These are phyloP conservation scores for Phytophthora gonapodyides DNA, from an alignment of 352 stramenopile species.

Conservation along the genomic window DNA sequence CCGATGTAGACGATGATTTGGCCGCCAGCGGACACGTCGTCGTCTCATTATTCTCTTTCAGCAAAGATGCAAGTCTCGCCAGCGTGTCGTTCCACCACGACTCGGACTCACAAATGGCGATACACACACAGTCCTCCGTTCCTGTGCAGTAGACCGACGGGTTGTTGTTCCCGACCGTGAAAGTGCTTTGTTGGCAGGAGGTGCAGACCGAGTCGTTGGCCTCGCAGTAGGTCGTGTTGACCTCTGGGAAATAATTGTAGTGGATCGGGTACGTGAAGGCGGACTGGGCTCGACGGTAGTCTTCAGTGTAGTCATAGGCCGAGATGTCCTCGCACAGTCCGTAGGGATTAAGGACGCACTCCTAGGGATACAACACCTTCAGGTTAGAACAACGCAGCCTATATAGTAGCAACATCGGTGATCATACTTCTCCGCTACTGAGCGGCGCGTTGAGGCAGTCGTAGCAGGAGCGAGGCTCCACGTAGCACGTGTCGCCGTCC, in stretches of 20 bases:
- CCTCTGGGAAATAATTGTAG: conserved; percentile 64
- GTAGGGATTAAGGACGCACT: conserved; percentile 52
- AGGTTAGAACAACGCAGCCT: no score
- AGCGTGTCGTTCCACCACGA: conserved; percentile 52
- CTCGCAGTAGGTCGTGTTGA: conserved; percentile 64
- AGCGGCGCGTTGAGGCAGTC: conserved; percentile 62
- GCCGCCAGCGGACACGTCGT: conserved; percentile 40
- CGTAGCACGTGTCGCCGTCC: conserved; percentile 35
- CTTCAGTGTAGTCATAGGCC: conserved; percentile 49
- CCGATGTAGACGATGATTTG: conserved; percentile 37
- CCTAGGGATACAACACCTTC: conserved; percentile 19
- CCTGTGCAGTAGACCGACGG: conserved; percentile 59
- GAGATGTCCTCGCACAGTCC: conserved; percentile 49
- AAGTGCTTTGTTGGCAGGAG: conserved; percentile 40
- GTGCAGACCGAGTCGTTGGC: conserved; percentile 41
- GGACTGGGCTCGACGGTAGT: conserved; percentile 51
- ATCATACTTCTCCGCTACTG: conserved; percentile 41
- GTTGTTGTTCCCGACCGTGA: conserved; percentile 43
- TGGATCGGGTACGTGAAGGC: conserved; percentile 45
- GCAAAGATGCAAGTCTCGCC: conserved; percentile 30
- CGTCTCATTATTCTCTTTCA: conserved; percentile 23
- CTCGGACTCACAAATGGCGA: conserved; percentile 55
- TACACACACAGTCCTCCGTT: conserved; percentile 47
- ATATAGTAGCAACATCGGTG: no score
- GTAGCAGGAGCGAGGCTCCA: conserved; percentile 59